Conservation (phyloP, 768 basidiomycete species). For the Suillus paluster region DNA sequence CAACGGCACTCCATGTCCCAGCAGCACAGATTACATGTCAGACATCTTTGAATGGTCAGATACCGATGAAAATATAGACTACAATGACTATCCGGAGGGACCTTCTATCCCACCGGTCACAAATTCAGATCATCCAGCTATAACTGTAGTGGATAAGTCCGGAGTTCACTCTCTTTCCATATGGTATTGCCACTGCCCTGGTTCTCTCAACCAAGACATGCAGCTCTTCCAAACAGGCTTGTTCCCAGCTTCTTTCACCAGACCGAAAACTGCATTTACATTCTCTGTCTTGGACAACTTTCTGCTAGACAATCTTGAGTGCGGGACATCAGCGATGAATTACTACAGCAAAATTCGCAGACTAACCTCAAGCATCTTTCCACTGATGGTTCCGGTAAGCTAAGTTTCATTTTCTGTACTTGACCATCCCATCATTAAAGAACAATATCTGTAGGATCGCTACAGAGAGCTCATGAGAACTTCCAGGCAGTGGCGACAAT, state of each 20-base stretch:
- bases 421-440: background rate
- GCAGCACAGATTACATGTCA: background rate
- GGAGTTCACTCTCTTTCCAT: background rate
- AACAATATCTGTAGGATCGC: constrained; percentile 10
- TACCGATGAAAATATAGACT: background rate
- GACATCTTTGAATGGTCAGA: constrained; percentile 1
- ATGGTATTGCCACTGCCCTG: background rate
- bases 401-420: background rate
- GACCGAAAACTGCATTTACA: background rate
- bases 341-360: background rate
- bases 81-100: background rate
- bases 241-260: background rate
- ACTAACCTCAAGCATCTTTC: background rate
- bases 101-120: background rate
- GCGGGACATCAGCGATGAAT: background rate
- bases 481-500: constrained; percentile 18
- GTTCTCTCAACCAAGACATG: background rate
- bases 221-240: background rate
- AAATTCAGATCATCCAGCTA: background rate
- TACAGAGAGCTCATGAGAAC: constrained; percentile 21
- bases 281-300: background rate
- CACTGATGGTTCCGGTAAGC: background rate
- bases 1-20: background rate
- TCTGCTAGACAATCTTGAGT: background rate
- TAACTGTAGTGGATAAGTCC: background rate